Evolutionary conservation across 2,329 filamentous ascomycete genomes (phyloP).

Genomic region (Geosmithia putterillii): DNA sequence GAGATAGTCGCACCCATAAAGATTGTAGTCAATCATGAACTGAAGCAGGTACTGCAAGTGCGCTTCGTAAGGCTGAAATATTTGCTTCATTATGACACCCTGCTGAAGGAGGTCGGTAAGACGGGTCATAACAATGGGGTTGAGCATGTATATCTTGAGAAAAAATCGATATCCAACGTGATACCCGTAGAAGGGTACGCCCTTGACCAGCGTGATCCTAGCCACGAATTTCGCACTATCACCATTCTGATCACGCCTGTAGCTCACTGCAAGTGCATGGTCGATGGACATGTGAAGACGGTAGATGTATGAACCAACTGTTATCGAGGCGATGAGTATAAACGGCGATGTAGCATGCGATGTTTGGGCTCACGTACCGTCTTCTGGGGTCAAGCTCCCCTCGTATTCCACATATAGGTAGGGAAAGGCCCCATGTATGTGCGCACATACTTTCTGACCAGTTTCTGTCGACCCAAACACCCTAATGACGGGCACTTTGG

Average conservation of each 20-base stretch:
- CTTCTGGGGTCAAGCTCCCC: conserved; percentile 51
- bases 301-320: conserved; percentile 65
- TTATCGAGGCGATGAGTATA: conserved; percentile 3
- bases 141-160: conserved; percentile 89
- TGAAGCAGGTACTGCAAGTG: conserved; percentile 87
- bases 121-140: conserved; percentile 76
- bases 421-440: conserved; percentile 90
- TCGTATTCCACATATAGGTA: conserved; percentile 88
- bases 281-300: conserved; percentile 80
- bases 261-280: conserved; percentile 76
- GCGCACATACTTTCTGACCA: conserved; percentile 89
- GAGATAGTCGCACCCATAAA: conserved; percentile 88
- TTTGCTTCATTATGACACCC: conserved; percentile 71
- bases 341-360: conserved; percentile 4
- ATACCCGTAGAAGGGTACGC: conserved; percentile 90
- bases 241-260: conserved; percentile 61
- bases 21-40: conserved; percentile 97
- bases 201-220: conserved; percentile 84
- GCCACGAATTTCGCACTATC: conserved; percentile 65
- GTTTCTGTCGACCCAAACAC: conserved; percentile 90
- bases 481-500: conserved; percentile 74
- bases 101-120: conserved; percentile 79
- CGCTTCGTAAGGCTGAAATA: conserved; percentile 86
- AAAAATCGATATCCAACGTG: conserved; percentile 85
- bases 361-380: conserved; percentile 36